A percentile compares a stretch with the other conserved stretches of the same genome.
phyloP scores from a whole-genome alignment of 78 protist genomes.

The Chrysochromulina parva region DNA sequence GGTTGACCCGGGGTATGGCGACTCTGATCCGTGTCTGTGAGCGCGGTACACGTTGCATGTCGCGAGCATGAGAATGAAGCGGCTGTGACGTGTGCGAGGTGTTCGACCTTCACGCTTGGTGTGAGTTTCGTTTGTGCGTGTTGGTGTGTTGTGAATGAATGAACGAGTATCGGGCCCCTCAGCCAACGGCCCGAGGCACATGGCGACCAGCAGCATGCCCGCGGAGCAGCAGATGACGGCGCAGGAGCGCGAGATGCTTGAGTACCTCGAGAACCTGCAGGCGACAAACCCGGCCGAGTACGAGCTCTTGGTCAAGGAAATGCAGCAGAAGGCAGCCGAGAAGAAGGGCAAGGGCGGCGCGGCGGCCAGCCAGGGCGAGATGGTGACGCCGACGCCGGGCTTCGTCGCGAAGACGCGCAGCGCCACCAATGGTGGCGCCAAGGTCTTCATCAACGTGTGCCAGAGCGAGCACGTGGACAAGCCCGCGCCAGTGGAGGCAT shows the following conservation, averaged over 20 bases:
- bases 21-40: no score
- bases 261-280: constrained; percentile 4
- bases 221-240: neutral
- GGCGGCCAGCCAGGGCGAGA: neutral
- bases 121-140: no score
- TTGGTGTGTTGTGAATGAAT: no score
- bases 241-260: neutral
- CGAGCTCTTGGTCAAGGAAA: neutral
- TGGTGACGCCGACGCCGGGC: neutral
- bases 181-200: no score
- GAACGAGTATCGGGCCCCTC: no score
- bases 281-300: neutral
- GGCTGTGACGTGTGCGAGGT: no score
- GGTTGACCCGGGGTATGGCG: no score
- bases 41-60: no score
- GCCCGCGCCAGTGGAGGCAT: neutral
- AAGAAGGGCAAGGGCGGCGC: neutral
- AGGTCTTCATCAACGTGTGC: constrained; percentile 29
- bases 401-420: constrained; percentile 20
- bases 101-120: no score
- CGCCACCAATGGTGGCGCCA: neutral
- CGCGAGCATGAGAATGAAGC: no score
- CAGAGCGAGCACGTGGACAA: neutral
- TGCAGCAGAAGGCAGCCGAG: neutral
- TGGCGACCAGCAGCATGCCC: no score